Base-by-base conservation (phyloP, 2,329 filamentous ascomycete species). In the Pseudogymnoascus sp. region DNA sequence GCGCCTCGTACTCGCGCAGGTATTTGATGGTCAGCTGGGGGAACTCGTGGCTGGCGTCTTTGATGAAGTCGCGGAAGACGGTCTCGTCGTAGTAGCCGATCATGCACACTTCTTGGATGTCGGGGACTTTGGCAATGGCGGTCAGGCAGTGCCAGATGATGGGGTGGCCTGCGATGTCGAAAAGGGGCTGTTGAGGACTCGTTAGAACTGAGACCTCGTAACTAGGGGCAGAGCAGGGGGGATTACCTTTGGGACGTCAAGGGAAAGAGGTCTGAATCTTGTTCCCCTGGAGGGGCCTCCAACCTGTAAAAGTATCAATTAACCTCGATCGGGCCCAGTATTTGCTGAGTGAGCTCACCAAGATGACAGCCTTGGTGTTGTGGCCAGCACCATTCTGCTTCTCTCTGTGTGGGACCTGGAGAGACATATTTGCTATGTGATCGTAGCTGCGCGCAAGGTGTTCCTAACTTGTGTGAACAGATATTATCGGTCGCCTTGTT, bases 31-130 rank as follows among this genome's bases (percentile, higher is more conserved):
- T 86, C 71, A 97, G 86, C 73, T 91, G 85, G 61, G 92, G 91
- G 79, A 96, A 96, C 74, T 91, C 89, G 75, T 85, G 85, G 65
- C 86, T 82, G 65, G 92, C 86, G 74, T 96, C 90, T 78, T 96
- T 96, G 81, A 97, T 96, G 79, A 97, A 97, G 78, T 97, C 92
- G 72, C 92, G 90, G 84, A 97, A 97, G 71, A 97, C 91, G 49
- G 86, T 84, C 80, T 97, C 94, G 75, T 99, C 94, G 77, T 97
- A 99, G 84, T 99, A 99, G 73, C 94, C 94, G 73, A 99, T 95
- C 72, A 99, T 88, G 80, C 94, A 92, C 70, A 99, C 93, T 78
- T 99, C 94, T 74, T 92, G 90, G 76, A 99, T 91, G 72, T 90
- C 89, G 71, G 91, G 89, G 64, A 97, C 90, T 75, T 92, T 95